Percentiles rank a stretch among this genome's conserved stretches.
phyloP scores from a whole-genome alignment of 1,284 basidiomycete species.

The Ceratobasidium sp. region DNA sequence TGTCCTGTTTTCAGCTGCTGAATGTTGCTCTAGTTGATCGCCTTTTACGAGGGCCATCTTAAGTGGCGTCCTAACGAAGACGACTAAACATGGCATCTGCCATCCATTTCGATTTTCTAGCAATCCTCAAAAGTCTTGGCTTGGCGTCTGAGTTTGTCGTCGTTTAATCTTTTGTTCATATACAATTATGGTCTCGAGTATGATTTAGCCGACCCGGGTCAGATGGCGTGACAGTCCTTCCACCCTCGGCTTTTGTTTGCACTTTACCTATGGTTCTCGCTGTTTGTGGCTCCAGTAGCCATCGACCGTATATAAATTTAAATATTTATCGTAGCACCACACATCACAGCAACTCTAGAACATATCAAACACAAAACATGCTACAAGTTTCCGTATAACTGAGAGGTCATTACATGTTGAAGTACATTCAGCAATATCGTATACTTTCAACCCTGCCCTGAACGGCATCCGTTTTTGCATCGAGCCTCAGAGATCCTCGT shows the following conservation, averaged over 20 bases:
- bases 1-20: not conserved
- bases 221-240: not conserved
- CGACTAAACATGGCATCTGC: not conserved
- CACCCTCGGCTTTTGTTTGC: not conserved
- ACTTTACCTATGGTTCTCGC: not conserved
- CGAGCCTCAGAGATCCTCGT: slow-evolving; percentile 13
- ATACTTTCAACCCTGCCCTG: not conserved
- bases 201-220: not conserved
- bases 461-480: not conserved
- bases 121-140: not conserved
- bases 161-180: slow-evolving; percentile 2
- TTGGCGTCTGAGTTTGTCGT: slow-evolving; percentile 3
- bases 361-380: slow-evolving; percentile 12
- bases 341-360: not conserved
- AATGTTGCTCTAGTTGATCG: slow-evolving; percentile 33
- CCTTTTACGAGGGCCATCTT: slow-evolving; percentile 43
- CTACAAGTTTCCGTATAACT: slow-evolving; percentile 12
- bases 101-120: not conserved
- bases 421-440: not conserved
- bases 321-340: slow-evolving; percentile 1
- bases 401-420: not conserved
- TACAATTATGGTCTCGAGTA: not conserved
- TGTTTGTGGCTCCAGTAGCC: not conserved
- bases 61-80: slow-evolving; percentile 39
- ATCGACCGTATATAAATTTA: not conserved